Percentiles rank a stretch among this genome's conserved stretches.
These are phyloP conservation scores for Neophaeococcomyces mojaviensis DNA, from an alignment of 2,329 filamentous ascomycete species.

Conservation along the genomic window DNA sequence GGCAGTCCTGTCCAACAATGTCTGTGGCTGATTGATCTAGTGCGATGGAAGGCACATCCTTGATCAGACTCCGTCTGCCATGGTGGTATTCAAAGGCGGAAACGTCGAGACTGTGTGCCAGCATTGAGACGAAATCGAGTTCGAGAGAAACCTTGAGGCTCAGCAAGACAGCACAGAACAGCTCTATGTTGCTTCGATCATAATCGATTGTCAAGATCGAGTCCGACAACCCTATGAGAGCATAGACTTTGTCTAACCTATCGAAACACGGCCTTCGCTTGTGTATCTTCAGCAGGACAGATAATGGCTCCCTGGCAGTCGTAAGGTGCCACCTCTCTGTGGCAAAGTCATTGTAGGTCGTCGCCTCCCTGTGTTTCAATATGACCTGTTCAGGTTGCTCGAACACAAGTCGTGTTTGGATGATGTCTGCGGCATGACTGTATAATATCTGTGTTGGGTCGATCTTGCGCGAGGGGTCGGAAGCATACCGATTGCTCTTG, in stretches of 20 bases:
- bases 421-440: conserved; percentile 1
- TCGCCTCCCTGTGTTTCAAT: conserved; percentile 1
- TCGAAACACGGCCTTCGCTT: background rate
- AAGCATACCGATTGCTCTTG: background rate
- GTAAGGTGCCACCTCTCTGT: conserved; percentile 2
- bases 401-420: conserved; percentile 2
- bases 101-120: conserved; percentile 2
- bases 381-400: background rate
- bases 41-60: background rate
- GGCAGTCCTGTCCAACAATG: background rate
- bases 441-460: conserved; percentile 5
- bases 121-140: conserved; percentile 4
- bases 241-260: conserved; percentile 4
- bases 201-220: conserved; percentile 4
- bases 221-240: conserved; percentile 1
- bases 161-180: conserved; percentile 7
- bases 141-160: conserved; percentile 6
- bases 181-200: conserved; percentile 8
- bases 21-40: background rate
- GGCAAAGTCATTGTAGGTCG: conserved; percentile 3
- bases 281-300: conserved; percentile 2
- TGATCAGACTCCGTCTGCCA: background rate
- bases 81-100: conserved; percentile 3
- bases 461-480: background rate
- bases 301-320: background rate